phyloP scores from a whole-genome alignment of 768 basidiomycete genomes.

The Amanita rubescens region DNA sequence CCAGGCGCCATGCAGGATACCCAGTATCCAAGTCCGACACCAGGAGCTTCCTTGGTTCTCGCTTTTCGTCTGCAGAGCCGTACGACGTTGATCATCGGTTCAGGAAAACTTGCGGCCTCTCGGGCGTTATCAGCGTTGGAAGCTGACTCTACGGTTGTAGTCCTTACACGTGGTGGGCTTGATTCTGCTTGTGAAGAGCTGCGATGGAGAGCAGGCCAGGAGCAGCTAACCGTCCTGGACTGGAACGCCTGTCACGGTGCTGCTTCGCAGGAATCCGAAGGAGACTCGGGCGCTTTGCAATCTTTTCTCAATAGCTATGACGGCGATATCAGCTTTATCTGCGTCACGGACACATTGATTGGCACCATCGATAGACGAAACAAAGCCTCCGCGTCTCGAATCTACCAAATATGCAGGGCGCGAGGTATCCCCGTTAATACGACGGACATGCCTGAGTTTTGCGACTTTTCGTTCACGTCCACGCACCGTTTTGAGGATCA shows the following conservation, averaged over 20 bases:
- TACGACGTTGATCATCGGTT: constrained; percentile 66
- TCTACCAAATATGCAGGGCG: constrained; percentile 47
- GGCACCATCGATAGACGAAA: constrained; percentile 30
- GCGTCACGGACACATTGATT: constrained; percentile 75
- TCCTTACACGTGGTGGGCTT: constrained; percentile 49
- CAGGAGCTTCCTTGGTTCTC: constrained; percentile 72
- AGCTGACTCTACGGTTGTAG: constrained; percentile 62
- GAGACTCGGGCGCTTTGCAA: constrained; percentile 38
- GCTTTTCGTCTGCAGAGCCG: constrained; percentile 57
- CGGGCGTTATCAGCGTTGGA: constrained; percentile 79
- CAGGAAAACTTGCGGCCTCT: constrained; percentile 73
- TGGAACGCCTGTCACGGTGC: constrained; percentile 37
- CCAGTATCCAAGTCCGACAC: constrained; percentile 32
- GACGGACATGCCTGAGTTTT: constrained; percentile 80
- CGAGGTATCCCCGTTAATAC: constrained; percentile 73
- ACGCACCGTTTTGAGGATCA: constrained; percentile 72
- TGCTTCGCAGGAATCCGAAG: constrained; percentile 19
- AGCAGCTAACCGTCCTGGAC: constrained; percentile 53
- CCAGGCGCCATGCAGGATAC: neutral
- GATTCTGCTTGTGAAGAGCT: constrained; percentile 62
- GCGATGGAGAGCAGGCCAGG: constrained; percentile 47
- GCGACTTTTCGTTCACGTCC: constrained; percentile 85
- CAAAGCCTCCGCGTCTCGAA: constrained; percentile 44
- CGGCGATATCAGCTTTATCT: constrained; percentile 39
- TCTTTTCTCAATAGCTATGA: constrained; percentile 18